A percentile compares a stretch with the other conserved stretches of the same genome.
Evolutionary conservation across 2,329 filamentous ascomycete genomes (phyloP).

Genomic region (Xylariaceae sp.): DNA sequence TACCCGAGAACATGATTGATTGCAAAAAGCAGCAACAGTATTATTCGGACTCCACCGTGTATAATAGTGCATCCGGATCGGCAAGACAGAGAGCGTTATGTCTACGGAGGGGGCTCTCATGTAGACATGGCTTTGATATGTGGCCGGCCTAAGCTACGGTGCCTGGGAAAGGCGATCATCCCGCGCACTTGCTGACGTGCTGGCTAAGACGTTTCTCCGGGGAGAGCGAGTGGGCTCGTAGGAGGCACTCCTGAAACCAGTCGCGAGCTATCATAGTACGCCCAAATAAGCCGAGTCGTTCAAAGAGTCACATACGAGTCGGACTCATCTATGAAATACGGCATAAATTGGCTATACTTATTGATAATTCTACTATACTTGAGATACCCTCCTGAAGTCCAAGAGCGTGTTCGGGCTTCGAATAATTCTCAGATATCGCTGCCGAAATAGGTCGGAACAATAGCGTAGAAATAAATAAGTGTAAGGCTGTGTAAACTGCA

Average conservation of each 20-base stretch:
- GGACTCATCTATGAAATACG: too few species aligned
- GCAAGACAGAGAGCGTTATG: not conserved
- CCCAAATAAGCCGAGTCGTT: not conserved
- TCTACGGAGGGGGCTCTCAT: slow-evolving; percentile 1
- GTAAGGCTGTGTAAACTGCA: too few species aligned
- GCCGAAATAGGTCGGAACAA: too few species aligned
- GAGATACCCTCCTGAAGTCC: too few species aligned
- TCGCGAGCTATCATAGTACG: not conserved
- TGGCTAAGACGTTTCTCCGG: not conserved
- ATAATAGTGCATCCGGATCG: slow-evolving; percentile 11
- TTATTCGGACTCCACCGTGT: slow-evolving; percentile 10
- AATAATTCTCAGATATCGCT: too few species aligned
- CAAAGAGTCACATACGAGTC: not conserved
- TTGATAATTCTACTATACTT: too few species aligned
- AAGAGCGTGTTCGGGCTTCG: too few species aligned
- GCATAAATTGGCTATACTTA: too few species aligned
- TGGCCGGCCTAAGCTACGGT: slow-evolving; percentile 9
- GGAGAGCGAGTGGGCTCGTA: slow-evolving; percentile 1
- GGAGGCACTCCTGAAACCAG: slow-evolving; percentile 2
- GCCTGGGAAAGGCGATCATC: slow-evolving; percentile 13
- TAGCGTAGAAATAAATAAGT: too few species aligned
- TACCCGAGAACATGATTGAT: slow-evolving; percentile 19
- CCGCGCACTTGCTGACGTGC: slow-evolving; percentile 1
- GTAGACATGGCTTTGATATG: slow-evolving; percentile 7
- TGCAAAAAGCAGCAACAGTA: not conserved